These are phyloP conservation scores for Phialophora macrospora DNA, from an alignment of 2,329 filamentous ascomycete genomes.

Conservation along the genomic window DNA sequence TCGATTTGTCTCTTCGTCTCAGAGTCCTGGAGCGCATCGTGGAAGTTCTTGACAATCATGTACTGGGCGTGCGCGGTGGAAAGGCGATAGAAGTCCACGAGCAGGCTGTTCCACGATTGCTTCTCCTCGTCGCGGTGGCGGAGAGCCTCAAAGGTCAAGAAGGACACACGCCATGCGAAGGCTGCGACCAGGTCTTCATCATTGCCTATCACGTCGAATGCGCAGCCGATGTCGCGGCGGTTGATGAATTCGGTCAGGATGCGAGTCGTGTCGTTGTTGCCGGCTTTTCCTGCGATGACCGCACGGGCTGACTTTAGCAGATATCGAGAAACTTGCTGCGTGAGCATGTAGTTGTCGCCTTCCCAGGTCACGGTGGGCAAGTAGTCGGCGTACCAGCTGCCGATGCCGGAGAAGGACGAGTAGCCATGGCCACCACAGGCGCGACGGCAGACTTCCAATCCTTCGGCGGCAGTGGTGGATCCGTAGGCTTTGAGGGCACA, in stretches of 20 bases:
- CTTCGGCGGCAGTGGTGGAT: constrained; percentile 73
- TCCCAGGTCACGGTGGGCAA: constrained; percentile 74
- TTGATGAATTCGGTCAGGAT: constrained; percentile 69
- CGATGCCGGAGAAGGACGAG: constrained; percentile 75
- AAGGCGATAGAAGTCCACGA: constrained; percentile 78
- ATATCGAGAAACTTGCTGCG: constrained; percentile 77
- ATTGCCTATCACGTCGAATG: constrained; percentile 73
- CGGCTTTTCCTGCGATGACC: constrained; percentile 67
- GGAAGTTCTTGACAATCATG: constrained; percentile 79
- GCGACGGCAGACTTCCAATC: constrained; percentile 73
- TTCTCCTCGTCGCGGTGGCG: constrained; percentile 76
- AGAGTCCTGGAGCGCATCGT: constrained; percentile 66
- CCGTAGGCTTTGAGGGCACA: constrained; percentile 76
- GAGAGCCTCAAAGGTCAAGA: constrained; percentile 75
- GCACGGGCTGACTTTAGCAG: constrained; percentile 75
- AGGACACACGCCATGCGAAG: constrained; percentile 76
- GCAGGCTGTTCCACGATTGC: constrained; percentile 75
- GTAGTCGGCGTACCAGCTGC: constrained; percentile 75
- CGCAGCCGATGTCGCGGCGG: constrained; percentile 71
- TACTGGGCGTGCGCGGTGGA: constrained; percentile 77
- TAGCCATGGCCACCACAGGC: constrained; percentile 80
- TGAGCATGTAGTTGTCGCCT: constrained; percentile 82
- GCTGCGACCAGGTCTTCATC: constrained; percentile 73
- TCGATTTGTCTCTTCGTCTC: constrained; percentile 61
- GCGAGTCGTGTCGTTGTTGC: constrained; percentile 69